These are phyloP conservation scores for Phaffomyces opuntiae DNA, from an alignment of 805 yeast species.

Conservation along the genomic window DNA sequence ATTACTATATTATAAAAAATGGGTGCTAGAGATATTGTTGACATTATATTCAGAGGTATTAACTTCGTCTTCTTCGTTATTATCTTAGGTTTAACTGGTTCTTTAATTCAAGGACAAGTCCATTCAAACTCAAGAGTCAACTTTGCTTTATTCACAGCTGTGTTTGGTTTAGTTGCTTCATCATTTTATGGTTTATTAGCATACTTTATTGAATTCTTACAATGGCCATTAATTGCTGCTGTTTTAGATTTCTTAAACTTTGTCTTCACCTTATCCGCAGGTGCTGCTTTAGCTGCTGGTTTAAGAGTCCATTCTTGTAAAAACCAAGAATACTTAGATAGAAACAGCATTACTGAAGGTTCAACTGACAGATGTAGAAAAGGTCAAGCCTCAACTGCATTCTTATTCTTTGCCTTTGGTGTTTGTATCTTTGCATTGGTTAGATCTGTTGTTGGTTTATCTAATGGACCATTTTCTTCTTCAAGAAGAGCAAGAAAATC, in stretches of 20 bases:
- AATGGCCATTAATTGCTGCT: conserved; percentile 79
- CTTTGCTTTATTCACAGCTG: conserved; percentile 80
- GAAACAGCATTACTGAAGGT: conserved; percentile 71
- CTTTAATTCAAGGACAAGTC: conserved; percentile 70
- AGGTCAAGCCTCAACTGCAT: conserved; percentile 80
- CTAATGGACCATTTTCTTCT: conserved; percentile 55
- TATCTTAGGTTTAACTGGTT: conserved; percentile 81
- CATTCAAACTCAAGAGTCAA: conserved; percentile 67
- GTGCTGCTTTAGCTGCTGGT: conserved; percentile 89
- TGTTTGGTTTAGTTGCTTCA: conserved; percentile 78
- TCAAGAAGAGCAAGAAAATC: conserved; percentile 38
- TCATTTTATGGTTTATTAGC: conserved; percentile 76
- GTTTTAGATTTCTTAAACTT: conserved; percentile 78
- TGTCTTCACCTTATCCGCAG: conserved; percentile 91
- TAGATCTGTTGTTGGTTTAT: conserved; percentile 44
- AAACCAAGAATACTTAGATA: conserved; percentile 55
- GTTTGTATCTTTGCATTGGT: conserved; percentile 59
- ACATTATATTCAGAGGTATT: conserved; percentile 62
- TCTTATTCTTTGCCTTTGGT: conserved; percentile 79
- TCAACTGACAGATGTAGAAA: conserved; percentile 84
- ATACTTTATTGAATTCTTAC: conserved; percentile 66
- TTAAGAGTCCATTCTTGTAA: conserved; percentile 81
- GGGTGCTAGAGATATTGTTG: conserved; percentile 36
- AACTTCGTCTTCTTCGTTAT: conserved; percentile 74
- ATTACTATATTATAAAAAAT: not conserved